These are phyloP conservation scores for Fagopyrum homotropicum DNA, from an alignment of 148 eudicot species.

Conservation along the genomic window DNA sequence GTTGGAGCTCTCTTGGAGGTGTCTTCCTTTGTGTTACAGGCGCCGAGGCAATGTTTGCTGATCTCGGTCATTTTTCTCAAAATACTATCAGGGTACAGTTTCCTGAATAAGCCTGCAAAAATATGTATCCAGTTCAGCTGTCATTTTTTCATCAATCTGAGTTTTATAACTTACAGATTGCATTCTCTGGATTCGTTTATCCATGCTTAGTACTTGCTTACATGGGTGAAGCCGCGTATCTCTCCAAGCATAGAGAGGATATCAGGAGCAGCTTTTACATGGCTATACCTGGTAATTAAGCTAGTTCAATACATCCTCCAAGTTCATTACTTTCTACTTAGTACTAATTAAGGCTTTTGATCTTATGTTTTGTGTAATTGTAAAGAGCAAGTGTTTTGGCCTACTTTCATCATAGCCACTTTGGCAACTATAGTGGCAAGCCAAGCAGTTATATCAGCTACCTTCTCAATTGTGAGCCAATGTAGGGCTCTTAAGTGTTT, in stretches of 20 bases:
- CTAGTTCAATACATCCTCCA: not conserved
- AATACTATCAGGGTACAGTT: conserved; percentile 32
- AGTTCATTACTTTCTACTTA: not conserved
- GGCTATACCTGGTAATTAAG: conserved; percentile 35
- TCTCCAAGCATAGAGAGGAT: conserved; percentile 35
- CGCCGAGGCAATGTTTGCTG: conserved; percentile 54
- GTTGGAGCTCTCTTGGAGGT: conserved; percentile 46
- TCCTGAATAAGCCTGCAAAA: no score
- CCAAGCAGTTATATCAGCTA: conserved; percentile 47
- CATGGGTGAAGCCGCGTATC: conserved; percentile 56
- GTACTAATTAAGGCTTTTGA: no score
- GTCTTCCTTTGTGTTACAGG: conserved; percentile 46
- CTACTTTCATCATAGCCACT: conserved; percentile 33
- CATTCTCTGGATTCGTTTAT: conserved; percentile 40
- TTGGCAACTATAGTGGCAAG: conserved; percentile 46
- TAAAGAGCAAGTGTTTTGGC: conserved; percentile 40
- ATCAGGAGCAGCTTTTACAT: conserved; percentile 39
- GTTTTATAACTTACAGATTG: conserved; percentile 27
- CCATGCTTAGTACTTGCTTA: conserved; percentile 47
- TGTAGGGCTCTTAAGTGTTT: conserved; percentile 44
- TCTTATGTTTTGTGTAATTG: not conserved
- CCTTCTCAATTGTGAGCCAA: conserved; percentile 43
- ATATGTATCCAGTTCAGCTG: no score
- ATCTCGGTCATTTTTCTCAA: conserved; percentile 48
- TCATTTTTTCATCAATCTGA: not conserved